phyloP scores from a whole-genome alignment of 257 asterid genomes.

The Paraleonurus japonicus region DNA sequence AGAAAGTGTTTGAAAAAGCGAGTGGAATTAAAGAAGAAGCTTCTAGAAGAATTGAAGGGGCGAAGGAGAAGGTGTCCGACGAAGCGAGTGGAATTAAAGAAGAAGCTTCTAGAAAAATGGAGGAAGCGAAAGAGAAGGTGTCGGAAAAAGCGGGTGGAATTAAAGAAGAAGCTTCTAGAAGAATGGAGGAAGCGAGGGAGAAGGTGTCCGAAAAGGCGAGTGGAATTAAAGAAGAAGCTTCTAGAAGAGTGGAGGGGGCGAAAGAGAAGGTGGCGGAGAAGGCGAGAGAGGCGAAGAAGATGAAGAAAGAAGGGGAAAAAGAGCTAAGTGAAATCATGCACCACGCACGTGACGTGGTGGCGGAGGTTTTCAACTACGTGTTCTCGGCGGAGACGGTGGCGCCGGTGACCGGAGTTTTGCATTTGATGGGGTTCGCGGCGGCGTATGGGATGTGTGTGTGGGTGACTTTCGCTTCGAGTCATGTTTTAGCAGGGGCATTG shows the following conservation, averaged over 20 bases:
- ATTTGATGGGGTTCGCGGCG: slow-evolving; percentile 54
- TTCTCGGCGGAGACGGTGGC: slow-evolving; percentile 16
- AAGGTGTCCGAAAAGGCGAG: background rate
- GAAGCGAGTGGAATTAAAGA: slow-evolving; percentile 7
- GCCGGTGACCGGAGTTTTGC: slow-evolving; percentile 31
- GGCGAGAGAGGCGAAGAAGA: slow-evolving; percentile 21
- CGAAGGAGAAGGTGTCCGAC: slow-evolving; percentile 19
- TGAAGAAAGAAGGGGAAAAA: slow-evolving; percentile 36
- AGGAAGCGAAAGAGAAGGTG: slow-evolving; percentile 20
- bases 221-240: slow-evolving; percentile 17
- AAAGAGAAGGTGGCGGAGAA: slow-evolving; percentile 27
- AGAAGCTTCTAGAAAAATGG: slow-evolving; percentile 13
- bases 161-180: slow-evolving; percentile 10
- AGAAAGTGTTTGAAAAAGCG: no score
- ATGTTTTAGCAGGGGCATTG: slow-evolving; percentile 56
- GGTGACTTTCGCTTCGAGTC: slow-evolving; percentile 74
- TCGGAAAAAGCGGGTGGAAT: background rate
- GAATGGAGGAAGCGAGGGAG: slow-evolving; percentile 21
- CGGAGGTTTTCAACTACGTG: background rate
- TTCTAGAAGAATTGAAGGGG: background rate
- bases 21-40: slow-evolving; percentile 18
- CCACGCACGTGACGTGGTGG: slow-evolving; percentile 30
- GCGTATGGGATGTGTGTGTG: slow-evolving; percentile 74
- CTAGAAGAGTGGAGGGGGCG: background rate
- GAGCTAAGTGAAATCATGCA: slow-evolving; percentile 36